Evolutionary conservation across 768 basidiomycete species (phyloP).

Genomic region (Mycena polygramma): DNA sequence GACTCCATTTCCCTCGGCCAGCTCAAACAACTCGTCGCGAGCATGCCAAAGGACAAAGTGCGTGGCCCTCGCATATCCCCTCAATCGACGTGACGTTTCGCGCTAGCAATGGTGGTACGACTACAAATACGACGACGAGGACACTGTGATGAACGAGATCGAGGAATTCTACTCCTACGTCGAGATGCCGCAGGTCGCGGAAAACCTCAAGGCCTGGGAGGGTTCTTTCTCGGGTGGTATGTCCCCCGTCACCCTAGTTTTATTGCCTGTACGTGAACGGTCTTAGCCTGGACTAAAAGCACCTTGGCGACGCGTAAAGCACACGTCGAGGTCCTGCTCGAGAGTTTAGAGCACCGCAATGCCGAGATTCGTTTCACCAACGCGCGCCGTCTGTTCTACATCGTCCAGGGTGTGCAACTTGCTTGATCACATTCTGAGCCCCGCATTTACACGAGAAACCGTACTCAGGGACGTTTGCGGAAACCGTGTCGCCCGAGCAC

Average conservation of each 20-base stretch:
- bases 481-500: constrained; percentile 92
- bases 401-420: constrained; percentile 82
- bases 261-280: constrained; percentile 27
- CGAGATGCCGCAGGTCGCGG: constrained; percentile 91
- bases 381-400: constrained; percentile 88
- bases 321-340: constrained; percentile 85
- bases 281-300: constrained; percentile 82
- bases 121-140: constrained; percentile 96
- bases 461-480: constrained; percentile 84
- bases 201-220: constrained; percentile 91
- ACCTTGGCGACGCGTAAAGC: constrained; percentile 71
- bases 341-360: constrained; percentile 89
- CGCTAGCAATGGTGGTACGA: constrained; percentile 88
- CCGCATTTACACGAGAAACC: constrained; percentile 6
- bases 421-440: constrained; percentile 10
- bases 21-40: constrained; percentile 76
- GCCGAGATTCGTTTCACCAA: constrained; percentile 88
- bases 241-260: constrained; percentile 39
- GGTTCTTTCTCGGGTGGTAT: constrained; percentile 84
- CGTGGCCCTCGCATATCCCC: constrained; percentile 21
- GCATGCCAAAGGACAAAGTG: constrained; percentile 31
- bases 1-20: constrained; percentile 88
- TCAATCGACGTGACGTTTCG: constrained; percentile 41
- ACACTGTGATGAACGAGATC: constrained; percentile 95
- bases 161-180: constrained; percentile 99